phyloP scores from a whole-genome alignment of 768 basidiomycete genomes.

The Nidularia pulvinata region DNA sequence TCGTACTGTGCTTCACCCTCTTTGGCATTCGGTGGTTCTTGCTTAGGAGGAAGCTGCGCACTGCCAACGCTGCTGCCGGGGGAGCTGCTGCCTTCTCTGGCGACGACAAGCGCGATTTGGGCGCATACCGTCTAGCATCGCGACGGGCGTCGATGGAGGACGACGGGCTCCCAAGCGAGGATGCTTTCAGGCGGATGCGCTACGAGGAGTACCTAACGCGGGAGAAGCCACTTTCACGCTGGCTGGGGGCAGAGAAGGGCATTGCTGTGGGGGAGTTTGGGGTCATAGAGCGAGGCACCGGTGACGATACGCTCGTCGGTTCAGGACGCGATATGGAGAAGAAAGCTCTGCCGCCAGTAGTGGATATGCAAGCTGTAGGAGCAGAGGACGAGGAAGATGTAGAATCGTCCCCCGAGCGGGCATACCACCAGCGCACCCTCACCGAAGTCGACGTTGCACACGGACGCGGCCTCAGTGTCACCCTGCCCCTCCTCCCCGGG shows the following conservation, averaged over 20 bases:
- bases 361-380: background rate
- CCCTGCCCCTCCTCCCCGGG: background rate
- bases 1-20: constrained; percentile 50
- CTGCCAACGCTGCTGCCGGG: constrained; percentile 4
- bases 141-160: constrained; percentile 1
- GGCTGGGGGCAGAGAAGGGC: background rate
- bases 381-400: background rate
- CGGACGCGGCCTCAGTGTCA: background rate
- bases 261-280: constrained; percentile 10
- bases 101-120: constrained; percentile 13
- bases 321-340: background rate
- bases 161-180: constrained; percentile 28
- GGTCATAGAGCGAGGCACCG: constrained; percentile 3
- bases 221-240: constrained; percentile 16
- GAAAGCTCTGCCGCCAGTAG: background rate
- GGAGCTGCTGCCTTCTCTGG: constrained; percentile 9
- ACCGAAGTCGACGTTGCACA: background rate
- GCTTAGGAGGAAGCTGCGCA: constrained; percentile 31
- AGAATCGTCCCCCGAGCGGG: background rate
- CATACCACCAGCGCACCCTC: background rate
- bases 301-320: constrained; percentile 16
- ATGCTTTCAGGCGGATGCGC: constrained; percentile 35
- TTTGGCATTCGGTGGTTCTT: constrained; percentile 58
- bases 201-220: constrained; percentile 36
- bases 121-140: constrained; percentile 35